Conservation (phyloP, 73 alveolate species). For the Paramecium octaurelia region DNA sequence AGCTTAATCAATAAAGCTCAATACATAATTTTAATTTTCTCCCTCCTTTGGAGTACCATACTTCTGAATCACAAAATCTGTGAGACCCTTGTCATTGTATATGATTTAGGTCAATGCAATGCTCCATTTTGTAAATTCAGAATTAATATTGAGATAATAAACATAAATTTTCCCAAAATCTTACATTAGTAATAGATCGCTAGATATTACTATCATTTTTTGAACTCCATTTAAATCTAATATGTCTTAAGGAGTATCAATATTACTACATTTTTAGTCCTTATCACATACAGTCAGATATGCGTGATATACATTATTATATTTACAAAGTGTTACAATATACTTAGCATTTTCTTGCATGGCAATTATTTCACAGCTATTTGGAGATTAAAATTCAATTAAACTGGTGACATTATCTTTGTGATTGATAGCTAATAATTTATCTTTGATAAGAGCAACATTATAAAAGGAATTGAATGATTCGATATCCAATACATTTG, state of each 20-base stretch:
- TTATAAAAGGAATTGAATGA: not conserved
- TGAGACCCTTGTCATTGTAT: not conserved
- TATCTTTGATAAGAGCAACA: not conserved
- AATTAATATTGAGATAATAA: not conserved
- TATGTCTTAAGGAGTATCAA: not conserved
- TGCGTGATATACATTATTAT: not conserved
- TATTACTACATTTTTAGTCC: not conserved
- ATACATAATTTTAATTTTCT: not conserved
- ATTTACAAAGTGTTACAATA: not conserved
- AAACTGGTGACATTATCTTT: not conserved
- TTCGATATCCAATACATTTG: not conserved
- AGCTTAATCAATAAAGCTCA: not conserved
- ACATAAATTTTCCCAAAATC: not conserved
- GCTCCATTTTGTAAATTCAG: not conserved
- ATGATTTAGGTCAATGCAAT: not conserved
- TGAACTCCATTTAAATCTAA: not conserved
- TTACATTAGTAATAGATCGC: not conserved
- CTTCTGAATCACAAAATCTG: not conserved
- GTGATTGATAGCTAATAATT: not conserved
- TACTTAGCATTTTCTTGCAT: not conserved
- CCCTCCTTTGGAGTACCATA: not conserved
- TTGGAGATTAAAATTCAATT: not conserved
- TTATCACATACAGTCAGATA: not conserved
- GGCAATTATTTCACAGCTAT: not conserved
- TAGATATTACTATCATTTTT: not conserved